Evolutionary conservation across 805 yeast species (phyloP), one percentile per base, ranked within the genome.

Genomic region (Cephaloascus albidus): DNA sequence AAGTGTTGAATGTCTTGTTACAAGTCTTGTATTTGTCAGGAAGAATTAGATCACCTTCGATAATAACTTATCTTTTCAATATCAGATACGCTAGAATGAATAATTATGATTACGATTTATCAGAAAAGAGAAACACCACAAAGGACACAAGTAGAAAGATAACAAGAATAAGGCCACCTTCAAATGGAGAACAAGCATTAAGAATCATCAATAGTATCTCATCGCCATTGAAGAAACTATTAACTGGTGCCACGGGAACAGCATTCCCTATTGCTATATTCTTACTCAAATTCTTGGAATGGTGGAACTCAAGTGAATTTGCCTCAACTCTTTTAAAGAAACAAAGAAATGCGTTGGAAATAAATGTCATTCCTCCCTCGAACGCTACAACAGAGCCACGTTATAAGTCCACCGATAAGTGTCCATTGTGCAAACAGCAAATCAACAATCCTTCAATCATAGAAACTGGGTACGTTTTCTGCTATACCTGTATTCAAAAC

Each of bases 391-490:
- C 50, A 20, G 47, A 41, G 35, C 46, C 45, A 35, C 42, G 41
- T 4, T 66, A 56, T 43, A 60, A 58, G 12, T 54, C 59, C 2
- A 60, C 60, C 1, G 51, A 53, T 10, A 35, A 45, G 2, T 90
- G 97, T 58, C 85, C 89, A 1, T 53, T 90, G 12, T 90, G 97
- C 53, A 59, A 71, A 20, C 58, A 75, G 10, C 63, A 56, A 15
- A 74, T 88, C 12, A 73, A 72, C 26, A 87, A 85, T 49, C 96
- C 96, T 3, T 86, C 95, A 0, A 75, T 83, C 10, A 76, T 90
- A 28, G 97, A 89, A 54, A 87, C 97, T 0, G 98, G 98, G 0
- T 80, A 78, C 45, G 95, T 87, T 0, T 85, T 82, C 48, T 88
- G 96, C 58, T 88, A 89, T 57, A 77, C 85, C 10, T 93, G 97